Base-by-base conservation (phyloP, 768 basidiomycete genomes). In the Panaeolus papilionaceus region DNA sequence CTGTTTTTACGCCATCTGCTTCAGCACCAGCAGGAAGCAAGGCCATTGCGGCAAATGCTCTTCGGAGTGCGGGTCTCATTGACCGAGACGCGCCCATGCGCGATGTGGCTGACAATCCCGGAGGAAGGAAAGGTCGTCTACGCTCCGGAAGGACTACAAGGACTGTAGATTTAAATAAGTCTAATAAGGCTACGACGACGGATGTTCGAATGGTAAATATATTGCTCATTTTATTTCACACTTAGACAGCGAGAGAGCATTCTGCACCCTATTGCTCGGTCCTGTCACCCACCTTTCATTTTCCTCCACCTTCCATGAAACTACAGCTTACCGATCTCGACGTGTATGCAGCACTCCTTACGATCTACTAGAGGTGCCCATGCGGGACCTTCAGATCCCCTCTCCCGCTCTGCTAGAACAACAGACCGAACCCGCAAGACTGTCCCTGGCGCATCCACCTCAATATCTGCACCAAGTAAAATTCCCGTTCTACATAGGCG, bases 61-160 rank as follows among this genome's bases (percentile, higher is more conserved):
- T 93, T 28, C 88, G 89, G 67, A 87, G 79, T 42, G 92, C 90
- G 2, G 92, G 92, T 47, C 88, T 93, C 74, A 89, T 92, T 69
- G 92, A 92, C 83, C 82, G 86, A 66, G 92, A 94, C 76, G 82
- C 88, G 66, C 85, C 82, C 71, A 93, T 94, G 92, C 86, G 88
- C 69, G 92, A 94, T 73, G 80, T 82, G 51, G 82, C 85, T 9
- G 87, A 88, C 79, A 91, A 83, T 71, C 91, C 90, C 5, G 90
- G 91, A 62, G 92, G 91, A 26, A 86, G 92, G 74, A 94, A 93
- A 76, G 86, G 87, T 54, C 92, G 90, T 80, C 78, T 84, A 70
- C 85, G 88, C 33, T 80, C 85, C 5, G 89, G 91, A 75, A 84
- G 89, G 68, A 80, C 73, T 67, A 61, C 86, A 10, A 83, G 90